Evolutionary conservation across 495 filamentous ascomycete species (phyloP).

Genomic region (Penicillium longicatenatum): DNA sequence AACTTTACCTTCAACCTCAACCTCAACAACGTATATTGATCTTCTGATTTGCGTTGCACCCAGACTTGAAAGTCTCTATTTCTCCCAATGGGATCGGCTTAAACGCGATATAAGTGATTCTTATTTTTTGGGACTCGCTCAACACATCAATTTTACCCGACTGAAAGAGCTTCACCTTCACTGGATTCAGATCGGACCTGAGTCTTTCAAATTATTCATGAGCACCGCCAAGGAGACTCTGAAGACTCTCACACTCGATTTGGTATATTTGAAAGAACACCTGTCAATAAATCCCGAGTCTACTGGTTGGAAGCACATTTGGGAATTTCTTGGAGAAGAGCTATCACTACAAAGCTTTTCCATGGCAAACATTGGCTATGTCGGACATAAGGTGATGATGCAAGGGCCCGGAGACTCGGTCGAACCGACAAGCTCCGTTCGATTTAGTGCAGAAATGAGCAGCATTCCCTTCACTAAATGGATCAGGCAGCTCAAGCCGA

Average conservation of each 20-base stretch:
- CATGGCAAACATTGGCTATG: slow-evolving; percentile 1
- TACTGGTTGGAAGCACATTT: not conserved
- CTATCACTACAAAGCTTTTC: not conserved
- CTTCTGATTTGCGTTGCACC: slow-evolving; percentile 3
- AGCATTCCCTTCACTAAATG: not conserved
- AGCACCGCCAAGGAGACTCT: not conserved
- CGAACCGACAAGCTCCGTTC: not conserved
- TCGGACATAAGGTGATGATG: not conserved
- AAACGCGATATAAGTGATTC: not conserved
- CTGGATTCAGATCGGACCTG: not conserved
- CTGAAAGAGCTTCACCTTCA: slow-evolving; percentile 11
- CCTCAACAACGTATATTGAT: not conserved
- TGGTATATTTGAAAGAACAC: not conserved
- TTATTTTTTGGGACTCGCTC: not conserved
- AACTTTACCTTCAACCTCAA: no score
- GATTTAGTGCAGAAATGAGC: not conserved
- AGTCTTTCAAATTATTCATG: slow-evolving; percentile 1
- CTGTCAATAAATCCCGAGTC: not conserved
- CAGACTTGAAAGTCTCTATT: not conserved
- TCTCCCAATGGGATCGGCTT: not conserved
- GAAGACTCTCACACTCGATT: not conserved
- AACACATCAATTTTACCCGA: not conserved
- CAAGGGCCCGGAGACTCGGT: not conserved
- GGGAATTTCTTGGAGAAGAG: slow-evolving; percentile 1
- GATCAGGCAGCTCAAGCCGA: not conserved